Conservation (phyloP, 305 asterid genomes). For the Rubia tinctorum region DNA sequence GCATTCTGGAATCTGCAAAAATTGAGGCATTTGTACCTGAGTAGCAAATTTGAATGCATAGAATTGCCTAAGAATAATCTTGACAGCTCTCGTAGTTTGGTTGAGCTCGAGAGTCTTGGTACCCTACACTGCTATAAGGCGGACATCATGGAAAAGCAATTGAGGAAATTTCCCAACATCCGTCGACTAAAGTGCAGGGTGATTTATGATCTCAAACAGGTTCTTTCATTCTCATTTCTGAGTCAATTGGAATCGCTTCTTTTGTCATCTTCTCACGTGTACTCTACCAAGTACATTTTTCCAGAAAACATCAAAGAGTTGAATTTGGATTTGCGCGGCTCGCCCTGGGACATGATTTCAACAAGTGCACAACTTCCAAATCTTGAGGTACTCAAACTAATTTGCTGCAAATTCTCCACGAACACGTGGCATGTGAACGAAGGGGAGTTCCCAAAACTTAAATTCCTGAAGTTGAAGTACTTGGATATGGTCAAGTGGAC, state of each 20-base stretch:
- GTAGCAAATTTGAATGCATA: no score
- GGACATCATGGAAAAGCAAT: neutral
- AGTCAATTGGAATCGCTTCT: neutral
- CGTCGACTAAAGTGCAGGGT: neutral
- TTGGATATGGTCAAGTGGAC: neutral
- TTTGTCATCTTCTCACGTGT: neutral
- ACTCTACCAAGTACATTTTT: neutral
- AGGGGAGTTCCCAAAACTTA: slow-evolving; percentile 1
- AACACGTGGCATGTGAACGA: neutral
- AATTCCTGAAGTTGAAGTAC: neutral
- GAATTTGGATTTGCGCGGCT: neutral
- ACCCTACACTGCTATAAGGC: no score
- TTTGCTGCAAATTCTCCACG: neutral
- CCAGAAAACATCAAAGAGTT: neutral
- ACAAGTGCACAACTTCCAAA: neutral
- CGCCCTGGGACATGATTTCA: neutral
- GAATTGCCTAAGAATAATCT: neutral
- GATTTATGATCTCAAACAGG: neutral
- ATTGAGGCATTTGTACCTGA: neutral
- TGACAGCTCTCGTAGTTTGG: neutral
- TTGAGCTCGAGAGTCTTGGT: neutral
- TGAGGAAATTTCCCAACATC: slow-evolving; percentile 5
- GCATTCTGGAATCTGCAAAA: neutral
- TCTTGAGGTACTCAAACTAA: slow-evolving; percentile 3
- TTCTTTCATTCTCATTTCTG: neutral